phyloP scores from a whole-genome alignment of 2,329 filamentous ascomycete species.

The Phaeosphaeriaceae sp. region DNA sequence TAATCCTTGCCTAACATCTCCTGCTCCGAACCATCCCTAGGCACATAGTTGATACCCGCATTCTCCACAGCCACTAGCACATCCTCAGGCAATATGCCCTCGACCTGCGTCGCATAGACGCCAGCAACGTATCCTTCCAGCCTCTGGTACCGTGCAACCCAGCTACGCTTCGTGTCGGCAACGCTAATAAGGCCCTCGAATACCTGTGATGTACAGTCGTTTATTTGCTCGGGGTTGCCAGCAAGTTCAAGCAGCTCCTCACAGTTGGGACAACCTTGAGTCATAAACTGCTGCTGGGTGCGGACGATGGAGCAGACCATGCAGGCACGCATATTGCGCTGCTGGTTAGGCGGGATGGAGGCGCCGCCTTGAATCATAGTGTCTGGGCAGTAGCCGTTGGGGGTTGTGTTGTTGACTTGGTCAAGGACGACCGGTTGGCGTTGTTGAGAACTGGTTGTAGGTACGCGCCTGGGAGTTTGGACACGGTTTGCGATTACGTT shows the following conservation, averaged over 20 bases:
- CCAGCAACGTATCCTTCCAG: conserved; percentile 86
- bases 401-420: not conserved
- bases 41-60: conserved; percentile 66
- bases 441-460: no score
- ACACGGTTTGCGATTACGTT: no score
- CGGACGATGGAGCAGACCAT: conserved; percentile 98
- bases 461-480: no score
- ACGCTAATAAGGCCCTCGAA: conserved; percentile 92
- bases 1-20: conserved; percentile 45
- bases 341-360: conserved; percentile 75
- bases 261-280: conserved; percentile 94
- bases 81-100: conserved; percentile 71
- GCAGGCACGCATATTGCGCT: conserved; percentile 90
- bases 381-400: conserved; percentile 4
- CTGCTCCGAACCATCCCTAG: conserved; percentile 50
- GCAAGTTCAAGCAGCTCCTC: conserved; percentile 87
- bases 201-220: conserved; percentile 93
- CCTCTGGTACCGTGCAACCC: conserved; percentile 97
- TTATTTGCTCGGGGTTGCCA: conserved; percentile 78
- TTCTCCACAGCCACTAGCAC: conserved; percentile 62
- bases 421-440: no score
- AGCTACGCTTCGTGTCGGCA: conserved; percentile 80
- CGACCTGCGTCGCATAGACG: conserved; percentile 94
- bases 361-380: conserved; percentile 55
- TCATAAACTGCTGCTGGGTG: conserved; percentile 79